A percentile compares a stretch with the other conserved stretches of the same genome.
Evolutionary conservation across 2,329 filamentous ascomycete species (phyloP).

Genomic region (Cytospora schulzeri): DNA sequence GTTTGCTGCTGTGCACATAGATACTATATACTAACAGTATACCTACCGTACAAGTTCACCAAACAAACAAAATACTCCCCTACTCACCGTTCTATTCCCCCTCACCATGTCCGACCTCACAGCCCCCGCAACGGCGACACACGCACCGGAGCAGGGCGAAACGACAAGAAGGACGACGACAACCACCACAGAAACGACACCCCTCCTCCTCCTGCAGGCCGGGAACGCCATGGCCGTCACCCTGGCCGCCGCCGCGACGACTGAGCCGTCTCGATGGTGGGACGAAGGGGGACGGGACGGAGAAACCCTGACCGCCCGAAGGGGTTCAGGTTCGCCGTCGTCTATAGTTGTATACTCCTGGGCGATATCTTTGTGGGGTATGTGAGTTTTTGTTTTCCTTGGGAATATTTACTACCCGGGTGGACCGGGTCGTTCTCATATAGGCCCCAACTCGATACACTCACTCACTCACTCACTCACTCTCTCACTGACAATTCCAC

Average conservation of each 20-base stretch:
- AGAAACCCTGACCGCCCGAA: background rate
- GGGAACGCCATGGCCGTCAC: background rate
- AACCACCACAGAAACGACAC: background rate
- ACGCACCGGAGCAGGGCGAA: no score
- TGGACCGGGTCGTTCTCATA: no score
- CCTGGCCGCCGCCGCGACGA: background rate
- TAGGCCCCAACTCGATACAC: no score
- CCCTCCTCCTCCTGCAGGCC: constrained; percentile 7
- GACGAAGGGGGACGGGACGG: background rate
- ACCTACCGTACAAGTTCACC: background rate
- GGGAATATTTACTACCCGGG: no score
- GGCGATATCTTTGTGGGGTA: constrained; percentile 11
- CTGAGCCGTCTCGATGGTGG: background rate
- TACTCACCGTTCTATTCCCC: background rate
- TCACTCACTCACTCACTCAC: no score
- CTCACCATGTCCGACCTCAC: background rate
- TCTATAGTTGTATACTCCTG: constrained; percentile 1
- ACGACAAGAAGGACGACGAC: background rate
- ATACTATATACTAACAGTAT: no score
- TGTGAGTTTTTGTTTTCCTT: background rate
- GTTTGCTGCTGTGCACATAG: background rate
- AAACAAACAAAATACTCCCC: background rate
- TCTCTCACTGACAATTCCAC: background rate
- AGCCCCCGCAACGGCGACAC: background rate
- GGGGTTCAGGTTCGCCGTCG: background rate